Evolutionary conservation across 139 green algal species (phyloP).

Genomic region (Coccomyxa sp.): DNA sequence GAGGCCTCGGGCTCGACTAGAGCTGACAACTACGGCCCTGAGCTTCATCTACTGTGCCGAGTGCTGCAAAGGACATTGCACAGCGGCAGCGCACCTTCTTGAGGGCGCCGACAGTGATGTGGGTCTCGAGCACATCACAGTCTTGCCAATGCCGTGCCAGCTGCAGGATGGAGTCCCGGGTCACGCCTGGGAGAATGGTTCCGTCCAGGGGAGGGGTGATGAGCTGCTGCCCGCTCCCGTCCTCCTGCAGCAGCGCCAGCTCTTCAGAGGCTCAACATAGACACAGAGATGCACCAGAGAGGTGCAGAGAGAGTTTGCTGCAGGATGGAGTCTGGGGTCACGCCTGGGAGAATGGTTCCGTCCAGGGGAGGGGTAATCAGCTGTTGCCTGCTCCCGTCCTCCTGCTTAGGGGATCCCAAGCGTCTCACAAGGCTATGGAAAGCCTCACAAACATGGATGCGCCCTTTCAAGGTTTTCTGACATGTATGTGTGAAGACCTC

Average conservation of each 20-base stretch:
- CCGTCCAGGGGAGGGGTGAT: conserved; percentile 72
- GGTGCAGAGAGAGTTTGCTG: background rate
- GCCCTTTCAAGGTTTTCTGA: too few relatives aligned
- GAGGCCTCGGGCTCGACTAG: too few relatives aligned
- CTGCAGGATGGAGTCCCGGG: conserved; percentile 63
- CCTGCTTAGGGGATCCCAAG: too few relatives aligned
- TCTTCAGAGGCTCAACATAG: background rate
- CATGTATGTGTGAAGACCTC: too few relatives aligned
- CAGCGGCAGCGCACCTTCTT: conserved; percentile 11
- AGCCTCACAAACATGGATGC: too few relatives aligned
- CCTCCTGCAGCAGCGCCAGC: conserved; percentile 7
- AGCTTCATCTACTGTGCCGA: too few relatives aligned
- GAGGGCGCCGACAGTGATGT: conserved; percentile 32
- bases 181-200: conserved; percentile 82
- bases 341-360: conserved; percentile 78
- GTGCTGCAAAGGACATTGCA: too few relatives aligned
- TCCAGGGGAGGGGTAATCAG: conserved; percentile 72
- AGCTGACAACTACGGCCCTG: too few relatives aligned
- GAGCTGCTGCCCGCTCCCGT: conserved; percentile 45
- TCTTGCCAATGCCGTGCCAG: conserved; percentile 50
- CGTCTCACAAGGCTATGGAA: too few relatives aligned
- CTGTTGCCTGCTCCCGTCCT: conserved; percentile 30
- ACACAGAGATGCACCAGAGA: background rate
- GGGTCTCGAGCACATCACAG: conserved; percentile 52
- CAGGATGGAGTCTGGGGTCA: conserved; percentile 74